These are phyloP conservation scores for Candida neerlandica DNA, from an alignment of 1,139 yeast genomes.

Conservation along the genomic window DNA sequence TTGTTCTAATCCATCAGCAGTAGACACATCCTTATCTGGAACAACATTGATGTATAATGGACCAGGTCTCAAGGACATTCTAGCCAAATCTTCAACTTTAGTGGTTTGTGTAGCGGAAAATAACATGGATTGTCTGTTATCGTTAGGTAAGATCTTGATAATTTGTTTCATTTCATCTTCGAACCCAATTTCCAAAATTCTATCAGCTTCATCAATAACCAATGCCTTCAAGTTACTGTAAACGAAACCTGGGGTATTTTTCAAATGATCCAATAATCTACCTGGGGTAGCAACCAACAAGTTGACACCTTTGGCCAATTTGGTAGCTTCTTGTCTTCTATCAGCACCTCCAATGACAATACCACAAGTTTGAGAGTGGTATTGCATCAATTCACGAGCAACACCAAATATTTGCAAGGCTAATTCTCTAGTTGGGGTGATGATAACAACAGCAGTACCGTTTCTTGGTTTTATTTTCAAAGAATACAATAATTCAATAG, in stretches of 20 bases:
- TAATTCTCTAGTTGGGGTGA: constrained; percentile 86
- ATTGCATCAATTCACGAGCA: constrained; percentile 88
- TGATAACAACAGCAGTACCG: constrained; percentile 84
- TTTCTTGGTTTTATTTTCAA: constrained; percentile 62
- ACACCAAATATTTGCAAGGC: constrained; percentile 98
- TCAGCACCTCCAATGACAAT: constrained; percentile 98
- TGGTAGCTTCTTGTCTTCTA: constrained; percentile 95
- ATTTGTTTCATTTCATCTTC: constrained; percentile 99
- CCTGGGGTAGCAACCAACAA: constrained; percentile 97
- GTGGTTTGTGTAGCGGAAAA: constrained; percentile 99
- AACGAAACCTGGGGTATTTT: constrained; percentile 91
- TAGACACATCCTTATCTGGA: constrained; percentile 77
- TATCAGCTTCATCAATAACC: constrained; percentile 95
- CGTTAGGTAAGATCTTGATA: constrained; percentile 88
- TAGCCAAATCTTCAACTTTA: constrained; percentile 95
- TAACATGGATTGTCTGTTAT: constrained; percentile 93
- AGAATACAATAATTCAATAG: constrained; percentile 86
- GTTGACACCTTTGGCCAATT: constrained; percentile 90
- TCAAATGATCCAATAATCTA: constrained; percentile 91
- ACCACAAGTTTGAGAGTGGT: constrained; percentile 92
- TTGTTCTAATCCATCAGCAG: constrained; percentile 96
- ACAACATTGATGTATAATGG: constrained; percentile 96
- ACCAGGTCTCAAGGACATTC: constrained; percentile 93
- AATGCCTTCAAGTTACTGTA: constrained; percentile 93
- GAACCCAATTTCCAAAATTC: constrained; percentile 95